These are phyloP conservation scores for Trametes elegans DNA, from an alignment of 768 basidiomycete genomes.

Conservation along the genomic window DNA sequence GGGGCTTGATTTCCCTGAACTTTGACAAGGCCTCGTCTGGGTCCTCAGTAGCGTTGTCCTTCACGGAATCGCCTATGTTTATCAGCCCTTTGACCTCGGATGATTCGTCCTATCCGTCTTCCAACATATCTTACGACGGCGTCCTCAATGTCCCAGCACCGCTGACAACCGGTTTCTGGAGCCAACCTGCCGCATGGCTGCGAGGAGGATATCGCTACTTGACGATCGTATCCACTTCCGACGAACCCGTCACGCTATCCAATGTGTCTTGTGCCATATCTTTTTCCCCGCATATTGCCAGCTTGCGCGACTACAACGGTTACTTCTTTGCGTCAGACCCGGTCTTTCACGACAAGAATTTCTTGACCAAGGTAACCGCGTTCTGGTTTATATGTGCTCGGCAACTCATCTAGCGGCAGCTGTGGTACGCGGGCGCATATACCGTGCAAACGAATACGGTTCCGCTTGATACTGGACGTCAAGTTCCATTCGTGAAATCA, in stretches of 20 bases:
- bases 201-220: constrained; percentile 56
- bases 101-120: constrained; percentile 36
- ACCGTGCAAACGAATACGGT: constrained; percentile 60
- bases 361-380: constrained; percentile 44
- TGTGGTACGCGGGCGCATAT: constrained; percentile 63
- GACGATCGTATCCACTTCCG: constrained; percentile 41
- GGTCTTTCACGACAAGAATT: constrained; percentile 42
- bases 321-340: constrained; percentile 52
- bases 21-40: constrained; percentile 34
- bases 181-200: constrained; percentile 42
- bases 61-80: constrained; percentile 57
- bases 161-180: constrained; percentile 41
- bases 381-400: neutral
- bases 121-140: constrained; percentile 45
- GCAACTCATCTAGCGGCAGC: constrained; percentile 16
- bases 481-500: constrained; percentile 42
- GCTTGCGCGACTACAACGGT: constrained; percentile 48
- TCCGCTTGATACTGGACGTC: constrained; percentile 47
- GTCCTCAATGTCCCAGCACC: constrained; percentile 42
- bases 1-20: constrained; percentile 50
- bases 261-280: constrained; percentile 51
- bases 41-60: constrained; percentile 48
- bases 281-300: constrained; percentile 51
- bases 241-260: constrained; percentile 38
- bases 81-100: constrained; percentile 52